Percentiles rank a stretch among this genome's conserved stretches.
These are phyloP conservation scores for Phytophthora multivora DNA, from an alignment of 352 stramenopile genomes.

Conservation along the genomic window DNA sequence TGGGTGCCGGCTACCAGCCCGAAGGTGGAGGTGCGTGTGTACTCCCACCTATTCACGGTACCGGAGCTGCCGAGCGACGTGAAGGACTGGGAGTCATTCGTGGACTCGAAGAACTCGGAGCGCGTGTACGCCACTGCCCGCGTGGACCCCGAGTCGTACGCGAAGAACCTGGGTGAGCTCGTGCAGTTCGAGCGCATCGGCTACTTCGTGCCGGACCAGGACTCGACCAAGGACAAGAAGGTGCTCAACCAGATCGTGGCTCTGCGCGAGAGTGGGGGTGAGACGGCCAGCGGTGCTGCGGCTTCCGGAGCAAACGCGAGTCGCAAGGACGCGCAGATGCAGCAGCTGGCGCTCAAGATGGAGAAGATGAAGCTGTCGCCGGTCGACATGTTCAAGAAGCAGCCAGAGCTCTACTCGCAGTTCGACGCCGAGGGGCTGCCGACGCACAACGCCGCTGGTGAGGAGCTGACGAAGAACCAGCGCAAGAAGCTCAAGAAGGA, in stretches of 20 bases:
- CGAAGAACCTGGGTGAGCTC: slow-evolving; percentile 62
- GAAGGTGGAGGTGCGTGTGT: slow-evolving; percentile 93
- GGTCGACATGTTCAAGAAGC: slow-evolving; percentile 79
- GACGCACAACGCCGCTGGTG: slow-evolving; percentile 70
- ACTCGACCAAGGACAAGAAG: slow-evolving; percentile 91
- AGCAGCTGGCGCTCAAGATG: slow-evolving; percentile 91
- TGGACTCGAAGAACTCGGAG: slow-evolving; percentile 88
- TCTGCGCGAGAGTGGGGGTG: slow-evolving; percentile 87
- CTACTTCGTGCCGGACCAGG: slow-evolving; percentile 97
- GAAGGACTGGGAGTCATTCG: slow-evolving; percentile 78
- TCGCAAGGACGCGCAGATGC: slow-evolving; percentile 84
- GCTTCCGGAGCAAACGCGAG: slow-evolving; percentile 46
- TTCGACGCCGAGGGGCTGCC: slow-evolving; percentile 76
- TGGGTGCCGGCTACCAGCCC: slow-evolving; percentile 93
- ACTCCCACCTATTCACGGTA: slow-evolving; percentile 97
- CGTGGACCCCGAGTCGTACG: slow-evolving; percentile 83
- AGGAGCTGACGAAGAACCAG: slow-evolving; percentile 76
- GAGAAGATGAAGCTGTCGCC: slow-evolving; percentile 92
- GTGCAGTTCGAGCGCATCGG: slow-evolving; percentile 98
- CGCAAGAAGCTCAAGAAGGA: slow-evolving; percentile 91
- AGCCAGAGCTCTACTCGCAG: slow-evolving; percentile 70
- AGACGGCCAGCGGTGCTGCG: slow-evolving; percentile 24
- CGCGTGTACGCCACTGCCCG: slow-evolving; percentile 85
- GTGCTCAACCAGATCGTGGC: slow-evolving; percentile 98
- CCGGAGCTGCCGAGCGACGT: slow-evolving; percentile 74